Conservation (phyloP, 1,284 basidiomycete species). For the Tylopilus sp. region DNA sequence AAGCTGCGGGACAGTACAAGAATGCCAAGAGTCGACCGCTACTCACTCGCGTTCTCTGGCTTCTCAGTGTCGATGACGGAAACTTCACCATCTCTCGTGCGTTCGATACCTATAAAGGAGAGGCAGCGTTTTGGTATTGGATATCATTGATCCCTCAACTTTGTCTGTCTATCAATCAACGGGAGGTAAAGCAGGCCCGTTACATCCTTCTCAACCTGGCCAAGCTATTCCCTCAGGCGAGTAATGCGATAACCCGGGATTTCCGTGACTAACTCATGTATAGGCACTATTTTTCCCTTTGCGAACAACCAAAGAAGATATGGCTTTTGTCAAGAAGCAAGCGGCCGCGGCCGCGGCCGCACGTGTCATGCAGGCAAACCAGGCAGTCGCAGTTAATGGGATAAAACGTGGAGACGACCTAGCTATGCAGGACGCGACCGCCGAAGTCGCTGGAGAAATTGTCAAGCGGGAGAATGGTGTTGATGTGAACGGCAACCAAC, state of each 20-base stretch:
- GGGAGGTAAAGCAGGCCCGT: slow-evolving; percentile 90
- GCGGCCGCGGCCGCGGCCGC: slow-evolving; percentile 37
- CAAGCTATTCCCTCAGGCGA: slow-evolving; percentile 88
- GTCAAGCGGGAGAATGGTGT: slow-evolving; percentile 25
- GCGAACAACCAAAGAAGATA: slow-evolving; percentile 89
- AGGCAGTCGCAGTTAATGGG: slow-evolving; percentile 23
- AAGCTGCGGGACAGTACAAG: slow-evolving; percentile 96
- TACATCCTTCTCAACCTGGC: slow-evolving; percentile 88
- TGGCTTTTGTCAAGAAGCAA: slow-evolving; percentile 52
- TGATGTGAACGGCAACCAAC: slow-evolving; percentile 26
- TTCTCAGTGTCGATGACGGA: slow-evolving; percentile 90
- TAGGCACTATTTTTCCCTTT: slow-evolving; percentile 95
- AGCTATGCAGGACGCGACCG: slow-evolving; percentile 33
- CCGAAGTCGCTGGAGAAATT: slow-evolving; percentile 28
- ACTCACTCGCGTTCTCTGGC: slow-evolving; percentile 90
- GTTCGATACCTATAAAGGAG: slow-evolving; percentile 96
- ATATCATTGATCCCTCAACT: slow-evolving; percentile 96
- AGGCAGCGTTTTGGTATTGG: slow-evolving; percentile 98
- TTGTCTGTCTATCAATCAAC: slow-evolving; percentile 83
- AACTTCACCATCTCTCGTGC: slow-evolving; percentile 75
- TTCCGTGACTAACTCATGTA: slow-evolving; percentile 15
- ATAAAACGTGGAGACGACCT: slow-evolving; percentile 32
- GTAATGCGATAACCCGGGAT: slow-evolving; percentile 22
- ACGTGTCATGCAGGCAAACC: slow-evolving; percentile 29
- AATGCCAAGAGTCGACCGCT: slow-evolving; percentile 90